Evolutionary conservation across 164 flowering plant species (phyloP), one percentile per base, ranked within the genome.

Genomic region (Annona squamosa): DNA sequence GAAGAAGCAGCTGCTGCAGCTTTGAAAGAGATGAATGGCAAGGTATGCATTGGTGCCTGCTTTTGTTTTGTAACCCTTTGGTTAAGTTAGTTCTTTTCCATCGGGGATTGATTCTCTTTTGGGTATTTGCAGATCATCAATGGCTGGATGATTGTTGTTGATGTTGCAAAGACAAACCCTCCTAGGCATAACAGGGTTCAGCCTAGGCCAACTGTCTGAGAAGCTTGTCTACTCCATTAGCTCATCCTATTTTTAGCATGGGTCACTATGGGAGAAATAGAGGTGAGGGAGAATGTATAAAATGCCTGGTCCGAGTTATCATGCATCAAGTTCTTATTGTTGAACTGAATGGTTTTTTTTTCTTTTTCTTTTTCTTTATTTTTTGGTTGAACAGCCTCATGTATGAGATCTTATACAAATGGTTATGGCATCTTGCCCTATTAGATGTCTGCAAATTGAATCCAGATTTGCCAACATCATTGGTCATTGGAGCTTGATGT

Each of bases 131-230:
- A 92, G 99, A 90, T 95, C 77, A 95, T 95, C 42, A 95, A 92
- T 80, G 98, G 99, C 37, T 92, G 79, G 79, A 91, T 91, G 97
- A 95, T 92, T 74, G 90, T 87, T 72, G 99, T 92, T 52, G 96
- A 91, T 82, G 97, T 90, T 78, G 99, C 99, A 16, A 90, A 86
- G 85, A 81, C 57, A 57, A 91, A 76, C 78, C 91, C 96, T 2
- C 87, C 85, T 44, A 88, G 74, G 76, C 82, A 73, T 79, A 81
- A 78, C 77, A 83, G 87, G 75, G 83, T 76, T 48, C 87, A 78
- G 1, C 80, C 82, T 12, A 81, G 82, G 76, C 65, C 65, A 66
- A 67, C 64, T 13, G 48, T 73, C 63, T 66, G 57, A 65, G n/a
- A 44, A 48, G 17, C 18, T 4, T 17, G 42, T 7, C n/a, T 19